Evolutionary conservation across 2,329 filamentous ascomycete species (phyloP), one percentile per base, ranked within the genome.

Genomic region (Xylariaceae sp.): DNA sequence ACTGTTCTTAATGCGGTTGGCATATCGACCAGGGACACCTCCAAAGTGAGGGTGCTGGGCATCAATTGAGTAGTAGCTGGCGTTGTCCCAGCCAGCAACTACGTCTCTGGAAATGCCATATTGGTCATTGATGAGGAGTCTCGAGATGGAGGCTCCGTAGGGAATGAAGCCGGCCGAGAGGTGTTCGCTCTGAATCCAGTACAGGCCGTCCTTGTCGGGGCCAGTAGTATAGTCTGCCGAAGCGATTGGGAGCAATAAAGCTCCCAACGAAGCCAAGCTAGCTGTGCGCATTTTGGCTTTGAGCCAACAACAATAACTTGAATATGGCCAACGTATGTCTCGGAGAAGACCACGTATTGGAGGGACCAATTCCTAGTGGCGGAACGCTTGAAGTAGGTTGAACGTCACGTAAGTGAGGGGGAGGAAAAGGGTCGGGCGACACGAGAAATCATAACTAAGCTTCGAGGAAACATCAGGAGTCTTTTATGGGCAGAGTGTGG

Each of bases 1-100:
- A 69, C 82, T 85, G 75, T 91, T 90, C 76, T 83, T 84, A 75
- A 91, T 91, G 58, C 88, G 84, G 69, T 92, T 92, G 53, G 88
- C 88, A 66, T 92, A 92, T 50, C 88, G 84, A 43, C 87, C 88
- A 0, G 87, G 87, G 1, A 92, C 83, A 61, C 83, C 75, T 53
- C 87, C 88, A 59, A 88, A 84, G 74, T 90, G 87, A 46, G 81
- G 83, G 68, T 91, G 88, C 55, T 79, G 74, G 53, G 71, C 71
- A 69, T 89, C 86, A 45, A 82, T 67, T 53, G 69, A 71, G 71
- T 91, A 92, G 71, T 87, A 83, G 47, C 74, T 82, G 42, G 88
- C 87, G 65, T 90, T 90, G 72, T 92, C 88, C 62, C 84, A 91
- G 44, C 88, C 88, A 43, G 80, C 78, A 1, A 92, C 83, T 45